These are phyloP conservation scores for Botrytis sinoallii DNA, from an alignment of 2,329 filamentous ascomycete genomes.

Conservation along the genomic window DNA sequence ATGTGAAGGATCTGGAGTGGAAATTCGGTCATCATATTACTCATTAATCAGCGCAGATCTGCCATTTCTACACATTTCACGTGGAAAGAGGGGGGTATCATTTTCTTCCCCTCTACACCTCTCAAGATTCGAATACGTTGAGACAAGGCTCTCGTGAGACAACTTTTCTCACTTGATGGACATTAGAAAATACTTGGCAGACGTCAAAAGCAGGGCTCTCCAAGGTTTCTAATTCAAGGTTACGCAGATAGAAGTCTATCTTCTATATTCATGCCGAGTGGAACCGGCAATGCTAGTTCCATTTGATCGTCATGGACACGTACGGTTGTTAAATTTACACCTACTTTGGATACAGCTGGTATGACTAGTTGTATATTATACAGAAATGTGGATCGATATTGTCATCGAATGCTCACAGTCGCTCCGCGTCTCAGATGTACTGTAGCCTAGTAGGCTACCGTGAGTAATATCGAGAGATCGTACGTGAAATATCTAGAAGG, in stretches of 20 bases:
- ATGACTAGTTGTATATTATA: neutral
- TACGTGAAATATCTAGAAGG: neutral
- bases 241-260: neutral
- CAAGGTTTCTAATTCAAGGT: neutral
- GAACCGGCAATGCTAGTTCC: neutral
- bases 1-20: neutral
- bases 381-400: neutral
- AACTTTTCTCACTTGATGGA: neutral
- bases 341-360: neutral
- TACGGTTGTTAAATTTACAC: neutral
- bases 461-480: neutral
- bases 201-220: neutral
- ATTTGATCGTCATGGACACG: neutral
- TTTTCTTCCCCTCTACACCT: neutral
- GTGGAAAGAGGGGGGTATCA: neutral
- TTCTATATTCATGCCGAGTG: neutral
- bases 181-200: neutral
- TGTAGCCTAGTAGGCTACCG: slow-evolving; percentile 9
- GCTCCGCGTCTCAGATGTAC: neutral
- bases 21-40: neutral
- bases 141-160: neutral
- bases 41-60: neutral
- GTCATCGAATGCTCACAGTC: neutral
- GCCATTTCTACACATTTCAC: neutral
- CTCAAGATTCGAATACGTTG: neutral